These are phyloP conservation scores for Naganishia onofrii DNA, from an alignment of 768 basidiomycete genomes.

Conservation along the genomic window DNA sequence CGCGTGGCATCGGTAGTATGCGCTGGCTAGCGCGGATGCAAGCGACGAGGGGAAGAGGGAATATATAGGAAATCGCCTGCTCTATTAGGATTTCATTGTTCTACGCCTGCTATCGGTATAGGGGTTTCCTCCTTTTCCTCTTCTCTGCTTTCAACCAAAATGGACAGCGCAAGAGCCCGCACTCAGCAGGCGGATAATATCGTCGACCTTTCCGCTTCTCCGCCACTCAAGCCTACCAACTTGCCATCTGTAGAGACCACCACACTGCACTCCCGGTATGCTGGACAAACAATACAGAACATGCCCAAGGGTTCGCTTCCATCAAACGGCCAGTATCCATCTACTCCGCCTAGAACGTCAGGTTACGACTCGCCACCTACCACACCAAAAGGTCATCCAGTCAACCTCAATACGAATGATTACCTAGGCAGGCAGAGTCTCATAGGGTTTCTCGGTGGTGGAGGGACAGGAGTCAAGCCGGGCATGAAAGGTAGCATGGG, in stretches of 20 bases:
- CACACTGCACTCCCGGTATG: not conserved
- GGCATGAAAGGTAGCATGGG: constrained; percentile 24
- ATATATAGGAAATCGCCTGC: no score
- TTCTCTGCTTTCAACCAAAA: not conserved
- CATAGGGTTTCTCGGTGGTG: constrained; percentile 27
- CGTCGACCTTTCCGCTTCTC: not conserved
- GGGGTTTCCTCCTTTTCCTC: not conserved
- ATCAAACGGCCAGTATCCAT: constrained; percentile 1
- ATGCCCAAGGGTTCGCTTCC: not conserved
- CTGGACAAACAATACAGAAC: not conserved
- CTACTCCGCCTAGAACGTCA: not conserved
- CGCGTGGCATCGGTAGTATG: no score
- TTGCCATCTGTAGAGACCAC: not conserved
- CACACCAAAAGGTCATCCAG: constrained; percentile 29
- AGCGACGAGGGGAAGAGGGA: no score
- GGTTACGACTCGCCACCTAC: constrained; percentile 17
- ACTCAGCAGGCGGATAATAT: not conserved
- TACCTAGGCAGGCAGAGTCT: constrained; percentile 1
- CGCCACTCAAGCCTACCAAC: not conserved
- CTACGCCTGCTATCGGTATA: not conserved
- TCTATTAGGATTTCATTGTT: not conserved
- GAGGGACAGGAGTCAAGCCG: constrained; percentile 13
- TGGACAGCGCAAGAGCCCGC: not conserved
- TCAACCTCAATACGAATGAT: not conserved
- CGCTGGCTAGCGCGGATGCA: no score